phyloP scores from a whole-genome alignment of 2,329 filamentous ascomycete species.

The Beauveria asiatica region DNA sequence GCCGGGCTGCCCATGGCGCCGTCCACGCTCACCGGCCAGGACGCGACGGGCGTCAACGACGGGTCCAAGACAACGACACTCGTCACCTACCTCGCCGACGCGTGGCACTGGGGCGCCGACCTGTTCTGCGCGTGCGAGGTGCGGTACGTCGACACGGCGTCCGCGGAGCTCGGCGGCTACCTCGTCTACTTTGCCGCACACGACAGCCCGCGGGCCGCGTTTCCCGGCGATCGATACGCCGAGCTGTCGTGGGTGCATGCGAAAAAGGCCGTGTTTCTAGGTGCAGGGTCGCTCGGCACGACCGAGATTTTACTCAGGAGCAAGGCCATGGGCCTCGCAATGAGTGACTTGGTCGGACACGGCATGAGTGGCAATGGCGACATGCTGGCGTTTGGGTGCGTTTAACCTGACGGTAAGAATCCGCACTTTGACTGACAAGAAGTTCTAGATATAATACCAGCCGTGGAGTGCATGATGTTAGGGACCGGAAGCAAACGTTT shows the following conservation, averaged over 20 bases:
- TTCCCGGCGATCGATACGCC: constrained; percentile 44
- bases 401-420: background rate
- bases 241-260: constrained; percentile 62
- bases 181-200: constrained; percentile 59
- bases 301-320: constrained; percentile 58
- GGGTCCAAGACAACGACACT: constrained; percentile 58
- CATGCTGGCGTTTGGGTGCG: constrained; percentile 53
- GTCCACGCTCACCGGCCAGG: constrained; percentile 52
- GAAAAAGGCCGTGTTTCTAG: constrained; percentile 56
- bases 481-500: constrained; percentile 28
- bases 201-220: constrained; percentile 43
- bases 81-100: constrained; percentile 59
- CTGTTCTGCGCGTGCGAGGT: constrained; percentile 64
- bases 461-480: background rate
- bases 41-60: constrained; percentile 57
- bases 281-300: constrained; percentile 55
- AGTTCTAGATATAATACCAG: constrained; percentile 23
- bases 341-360: constrained; percentile 49
- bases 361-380: constrained; percentile 61
- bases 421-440: background rate
- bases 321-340: constrained; percentile 46
- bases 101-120: constrained; percentile 65
- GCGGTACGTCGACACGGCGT: constrained; percentile 48
- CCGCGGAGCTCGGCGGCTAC: constrained; percentile 42
- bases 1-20: constrained; percentile 56